phyloP scores from a whole-genome alignment of 306 rosid genomes.

The Sechiopsis laciniata region DNA sequence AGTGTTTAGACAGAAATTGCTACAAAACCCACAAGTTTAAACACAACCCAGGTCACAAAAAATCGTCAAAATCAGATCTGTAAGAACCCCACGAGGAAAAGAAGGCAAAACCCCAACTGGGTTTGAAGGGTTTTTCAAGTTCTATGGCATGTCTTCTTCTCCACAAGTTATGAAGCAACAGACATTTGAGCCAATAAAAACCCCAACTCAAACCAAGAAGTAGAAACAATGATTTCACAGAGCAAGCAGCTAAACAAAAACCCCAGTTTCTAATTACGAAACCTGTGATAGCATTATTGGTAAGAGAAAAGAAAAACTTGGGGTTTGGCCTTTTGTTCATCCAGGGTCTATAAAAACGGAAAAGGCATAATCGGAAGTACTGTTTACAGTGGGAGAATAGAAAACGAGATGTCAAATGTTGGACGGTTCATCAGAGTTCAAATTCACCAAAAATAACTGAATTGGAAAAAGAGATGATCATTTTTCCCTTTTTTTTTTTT shows the following conservation, averaged over 20 bases:
- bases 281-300: constrained; percentile 39
- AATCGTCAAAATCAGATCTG: constrained; percentile 13
- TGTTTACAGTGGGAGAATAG: constrained; percentile 19
- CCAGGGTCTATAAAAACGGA: constrained; percentile 39
- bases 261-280: constrained; percentile 43
- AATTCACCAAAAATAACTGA: background rate
- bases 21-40: constrained; percentile 25
- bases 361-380: constrained; percentile 40
- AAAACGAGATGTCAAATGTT: constrained; percentile 19
- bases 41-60: constrained; percentile 23
- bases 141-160: no score
- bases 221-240: constrained; percentile 42
- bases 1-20: constrained; percentile 5
- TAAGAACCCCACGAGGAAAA: background rate
- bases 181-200: constrained; percentile 32
- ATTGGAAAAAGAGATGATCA: background rate
- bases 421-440: constrained; percentile 26
- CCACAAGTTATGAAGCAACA: constrained; percentile 19
- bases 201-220: constrained; percentile 28
- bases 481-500: background rate
- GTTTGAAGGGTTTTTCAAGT: background rate
- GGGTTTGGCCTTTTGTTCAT: constrained; percentile 49
- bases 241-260: constrained; percentile 29
- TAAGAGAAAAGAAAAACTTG: constrained; percentile 29
- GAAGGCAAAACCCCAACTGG: background rate